Conservation (phyloP, 208 protist genomes). For the Crithidia mellificae region DNA sequence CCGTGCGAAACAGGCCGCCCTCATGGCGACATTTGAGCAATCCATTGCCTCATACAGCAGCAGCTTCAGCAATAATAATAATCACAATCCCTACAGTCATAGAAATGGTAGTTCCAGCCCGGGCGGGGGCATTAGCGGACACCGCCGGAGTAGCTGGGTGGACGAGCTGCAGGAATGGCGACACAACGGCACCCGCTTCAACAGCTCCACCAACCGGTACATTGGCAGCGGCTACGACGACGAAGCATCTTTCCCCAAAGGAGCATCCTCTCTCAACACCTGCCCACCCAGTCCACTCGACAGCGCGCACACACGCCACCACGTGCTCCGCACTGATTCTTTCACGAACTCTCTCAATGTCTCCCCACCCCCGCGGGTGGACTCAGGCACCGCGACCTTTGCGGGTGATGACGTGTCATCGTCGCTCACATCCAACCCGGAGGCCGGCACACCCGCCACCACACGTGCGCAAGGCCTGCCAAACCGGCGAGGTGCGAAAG, state of each 20-base stretch:
- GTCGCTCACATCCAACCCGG: background rate
- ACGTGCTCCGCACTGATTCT: background rate
- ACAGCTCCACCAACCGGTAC: background rate
- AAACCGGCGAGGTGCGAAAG: background rate
- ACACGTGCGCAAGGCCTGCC: too few relatives aligned
- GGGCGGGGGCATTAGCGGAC: too few relatives aligned
- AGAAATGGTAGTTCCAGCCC: too few relatives aligned
- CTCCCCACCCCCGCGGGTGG: background rate
- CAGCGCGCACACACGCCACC: background rate
- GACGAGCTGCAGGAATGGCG: constrained; percentile 4
- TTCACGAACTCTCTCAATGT: background rate
- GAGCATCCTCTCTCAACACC: constrained; percentile 10
- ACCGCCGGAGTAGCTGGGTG: constrained; percentile 1
- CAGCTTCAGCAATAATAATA: background rate
- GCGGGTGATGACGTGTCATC: background rate
- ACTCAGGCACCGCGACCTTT: constrained; percentile 6
- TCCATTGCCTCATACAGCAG: background rate
- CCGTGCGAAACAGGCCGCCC: background rate
- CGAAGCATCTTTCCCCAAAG: background rate
- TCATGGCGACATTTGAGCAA: background rate
- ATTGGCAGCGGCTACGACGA: background rate
- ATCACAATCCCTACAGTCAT: too few relatives aligned
- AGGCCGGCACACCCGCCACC: too few relatives aligned
- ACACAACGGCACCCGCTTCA: background rate
- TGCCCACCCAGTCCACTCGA: constrained; percentile 6